Evolutionary conservation across 495 filamentous ascomycete genomes (phyloP).

Genomic region (Podospora sp.): DNA sequence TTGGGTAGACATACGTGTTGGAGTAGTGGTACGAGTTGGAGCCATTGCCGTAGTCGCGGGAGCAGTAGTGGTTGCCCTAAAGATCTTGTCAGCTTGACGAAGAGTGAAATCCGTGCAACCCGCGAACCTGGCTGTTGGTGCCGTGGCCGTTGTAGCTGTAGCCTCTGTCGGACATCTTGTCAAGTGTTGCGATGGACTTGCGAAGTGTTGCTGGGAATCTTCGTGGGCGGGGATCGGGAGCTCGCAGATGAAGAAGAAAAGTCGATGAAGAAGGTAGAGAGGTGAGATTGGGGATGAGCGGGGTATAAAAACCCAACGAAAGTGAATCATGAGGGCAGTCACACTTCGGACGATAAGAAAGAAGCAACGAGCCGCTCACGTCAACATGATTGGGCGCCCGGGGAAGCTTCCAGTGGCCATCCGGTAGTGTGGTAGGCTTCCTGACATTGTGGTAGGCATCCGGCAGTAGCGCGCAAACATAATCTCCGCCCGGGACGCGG

Average conservation of each 20-base stretch:
- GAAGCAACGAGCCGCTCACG: not conserved
- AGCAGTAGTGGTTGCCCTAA: constrained; percentile 58
- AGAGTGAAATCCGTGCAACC: not conserved
- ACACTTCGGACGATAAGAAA: not conserved
- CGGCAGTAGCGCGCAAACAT: not conserved
- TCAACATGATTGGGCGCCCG: not conserved
- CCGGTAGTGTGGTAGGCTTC: not conserved
- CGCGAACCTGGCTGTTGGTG: constrained; percentile 45
- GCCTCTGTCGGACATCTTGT: constrained; percentile 37
- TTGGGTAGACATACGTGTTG: constrained; percentile 35
- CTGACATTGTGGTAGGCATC: not conserved
- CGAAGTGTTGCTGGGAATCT: not conserved
- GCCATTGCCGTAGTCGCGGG: constrained; percentile 51
- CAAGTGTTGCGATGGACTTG: constrained; percentile 20
- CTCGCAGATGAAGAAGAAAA: not conserved
- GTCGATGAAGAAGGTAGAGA: not conserved
- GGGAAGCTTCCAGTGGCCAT: not conserved
- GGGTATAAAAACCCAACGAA: not conserved
- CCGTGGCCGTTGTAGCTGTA: constrained; percentile 48
- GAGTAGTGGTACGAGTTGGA: constrained; percentile 61
- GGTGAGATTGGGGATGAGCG: not conserved
- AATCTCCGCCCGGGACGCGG: not conserved
- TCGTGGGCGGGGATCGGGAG: not conserved
- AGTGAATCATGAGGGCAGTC: not conserved
- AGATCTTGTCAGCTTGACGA: not conserved